Evolutionary conservation across 176 grass and related monocot genomes (phyloP), one percentile per base, ranked within the genome.

Genomic region (Oryza brachyantha): DNA sequence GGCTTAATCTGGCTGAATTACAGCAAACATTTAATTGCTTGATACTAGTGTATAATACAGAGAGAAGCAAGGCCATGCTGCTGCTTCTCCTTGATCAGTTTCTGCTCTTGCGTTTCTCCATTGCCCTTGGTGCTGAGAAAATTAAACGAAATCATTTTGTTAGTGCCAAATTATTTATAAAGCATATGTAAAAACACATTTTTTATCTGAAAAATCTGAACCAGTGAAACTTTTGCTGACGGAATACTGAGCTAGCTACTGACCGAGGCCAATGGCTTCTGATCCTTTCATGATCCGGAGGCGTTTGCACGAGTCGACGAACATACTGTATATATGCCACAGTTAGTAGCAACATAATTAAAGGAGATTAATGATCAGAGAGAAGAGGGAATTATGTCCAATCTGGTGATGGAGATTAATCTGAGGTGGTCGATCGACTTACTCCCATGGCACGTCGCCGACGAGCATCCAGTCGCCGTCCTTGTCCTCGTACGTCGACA

Each of bases 381-480:
- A 52, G n/a, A n/a, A n/a, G n/a, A 52, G 48, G 13, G 48, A 52
- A n/a, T 52, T 21, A n/a, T 17, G n/a, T 26, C 24, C 43, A 0
- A 16, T 45, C 42, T 45, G 42, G 13, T 45, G 41, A 43, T 43
- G 41, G 41, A 12, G 62, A 32, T n/a, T n/a, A n/a, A n/a, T n/a
- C n/a, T n/a, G n/a, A n/a, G n/a, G n/a, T n/a, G n/a, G n/a, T n/a
- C n/a, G n/a, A n/a, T n/a, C n/a, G 31, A 32, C 31, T 32, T 32
- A 32, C 31, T 32, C 31, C 31, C 31, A 32, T 4, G 35, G 5
- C 3, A 94, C 88, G 85, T 94, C 88, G 19, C 92, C 86, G 66
- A 91, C 79, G 21, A 97, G 94, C 94, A 97, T 94, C 91, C 91
- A 97, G 78, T 97, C 91, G 35, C 87, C 91, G 40, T 97, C 94